These are phyloP conservation scores for Carallia pectinifolia DNA, from an alignment of 345 rosid species.

Conservation along the genomic window DNA sequence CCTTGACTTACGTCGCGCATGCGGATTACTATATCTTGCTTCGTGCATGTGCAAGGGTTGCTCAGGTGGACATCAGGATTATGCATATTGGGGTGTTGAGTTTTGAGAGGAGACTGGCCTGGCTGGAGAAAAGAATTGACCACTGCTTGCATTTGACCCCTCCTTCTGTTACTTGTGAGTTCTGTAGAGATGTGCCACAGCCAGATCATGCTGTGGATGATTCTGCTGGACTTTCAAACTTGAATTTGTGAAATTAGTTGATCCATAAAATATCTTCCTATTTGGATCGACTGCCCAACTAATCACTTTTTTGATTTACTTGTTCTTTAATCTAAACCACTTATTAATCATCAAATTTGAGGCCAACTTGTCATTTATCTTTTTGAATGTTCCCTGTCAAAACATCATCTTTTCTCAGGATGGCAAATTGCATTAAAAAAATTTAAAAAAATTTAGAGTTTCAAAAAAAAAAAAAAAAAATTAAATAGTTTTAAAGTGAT, in stretches of 20 bases:
- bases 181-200: slow-evolving; percentile 32
- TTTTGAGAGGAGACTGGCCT: slow-evolving; percentile 74
- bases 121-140: slow-evolving; percentile 64
- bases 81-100: slow-evolving; percentile 70
- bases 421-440: no score
- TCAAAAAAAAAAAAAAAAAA: no score
- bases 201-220: slow-evolving; percentile 18
- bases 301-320: no score
- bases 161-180: slow-evolving; percentile 43
- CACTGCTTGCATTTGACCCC: slow-evolving; percentile 50
- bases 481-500: no score
- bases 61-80: slow-evolving; percentile 54
- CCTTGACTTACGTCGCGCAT: slow-evolving; percentile 53
- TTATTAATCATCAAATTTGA: no score
- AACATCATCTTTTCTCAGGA: no score
- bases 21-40: slow-evolving; percentile 82
- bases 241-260: slow-evolving; percentile 15
- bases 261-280: neutral
- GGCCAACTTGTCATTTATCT: no score
- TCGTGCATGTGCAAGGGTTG: slow-evolving; percentile 58
- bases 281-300: no score
- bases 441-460: no score
- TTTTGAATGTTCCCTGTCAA: no score
- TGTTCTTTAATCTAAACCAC: no score
- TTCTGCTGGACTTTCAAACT: slow-evolving; percentile 24